Evolutionary conservation across 2,329 filamentous ascomycete species (phyloP).

Genomic region (Tympanopsis confertula): DNA sequence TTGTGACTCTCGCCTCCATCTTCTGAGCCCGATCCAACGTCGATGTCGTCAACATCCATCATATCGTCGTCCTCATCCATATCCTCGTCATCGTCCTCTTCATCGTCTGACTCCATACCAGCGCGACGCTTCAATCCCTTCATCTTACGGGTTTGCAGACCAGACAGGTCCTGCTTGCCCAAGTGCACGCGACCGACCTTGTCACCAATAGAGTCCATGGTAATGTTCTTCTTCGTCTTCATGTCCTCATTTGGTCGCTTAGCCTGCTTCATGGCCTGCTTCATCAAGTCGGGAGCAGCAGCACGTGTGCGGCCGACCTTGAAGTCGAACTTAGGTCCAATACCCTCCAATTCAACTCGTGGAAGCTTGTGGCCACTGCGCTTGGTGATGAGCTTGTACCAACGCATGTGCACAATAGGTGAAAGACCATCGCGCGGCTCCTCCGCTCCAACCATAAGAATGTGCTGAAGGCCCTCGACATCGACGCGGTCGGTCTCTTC

Average conservation of each 20-base stretch:
- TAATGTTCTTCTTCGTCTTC: constrained; percentile 1
- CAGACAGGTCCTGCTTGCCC: constrained; percentile 1
- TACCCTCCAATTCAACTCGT: not conserved
- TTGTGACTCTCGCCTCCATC: constrained; percentile 1
- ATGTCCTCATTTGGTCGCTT: constrained; percentile 1
- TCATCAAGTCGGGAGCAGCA: not conserved
- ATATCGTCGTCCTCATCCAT: not conserved
- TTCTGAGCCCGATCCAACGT: not conserved
- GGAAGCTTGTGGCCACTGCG: constrained; percentile 1
- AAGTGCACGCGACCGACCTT: constrained; percentile 1
- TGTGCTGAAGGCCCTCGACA: not conserved
- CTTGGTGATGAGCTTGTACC: not conserved
- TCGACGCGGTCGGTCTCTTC: not conserved
- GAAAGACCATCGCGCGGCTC: not conserved
- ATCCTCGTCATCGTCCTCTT: not conserved
- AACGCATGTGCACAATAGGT: not conserved
- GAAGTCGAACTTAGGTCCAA: constrained; percentile 1
- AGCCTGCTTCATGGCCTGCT: constrained; percentile 1
- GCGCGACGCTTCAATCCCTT: constrained; percentile 1
- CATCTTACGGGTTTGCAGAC: not conserved
- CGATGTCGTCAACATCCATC: not conserved
- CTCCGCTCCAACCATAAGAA: not conserved
- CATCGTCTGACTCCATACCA: constrained; percentile 1
- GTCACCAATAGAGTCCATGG: not conserved
- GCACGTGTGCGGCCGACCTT: not conserved